phyloP scores from a whole-genome alignment of 23 red algal species.

The Gracilaria domingensis region DNA sequence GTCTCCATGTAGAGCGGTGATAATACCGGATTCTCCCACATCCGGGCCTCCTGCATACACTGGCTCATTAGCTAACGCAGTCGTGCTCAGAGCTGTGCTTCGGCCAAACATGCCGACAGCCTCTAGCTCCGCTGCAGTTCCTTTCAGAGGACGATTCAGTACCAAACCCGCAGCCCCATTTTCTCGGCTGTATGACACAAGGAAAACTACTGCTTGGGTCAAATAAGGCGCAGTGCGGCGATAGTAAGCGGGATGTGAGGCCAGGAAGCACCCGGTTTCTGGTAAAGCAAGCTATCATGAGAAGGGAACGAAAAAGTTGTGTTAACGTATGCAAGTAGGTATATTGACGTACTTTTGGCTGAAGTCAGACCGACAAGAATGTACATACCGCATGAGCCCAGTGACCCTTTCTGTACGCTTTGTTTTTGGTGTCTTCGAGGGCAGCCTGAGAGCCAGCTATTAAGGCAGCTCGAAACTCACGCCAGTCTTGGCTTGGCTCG shows the following conservation, averaged over 20 bases:
- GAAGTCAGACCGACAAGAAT: neutral
- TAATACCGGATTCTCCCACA: constrained; percentile 18
- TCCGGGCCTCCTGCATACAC: constrained; percentile 69
- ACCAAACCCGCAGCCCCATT: constrained; percentile 59
- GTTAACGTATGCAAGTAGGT: neutral
- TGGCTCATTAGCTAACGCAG: constrained; percentile 19
- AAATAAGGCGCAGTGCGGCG: constrained; percentile 58
- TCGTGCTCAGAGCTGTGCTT: constrained; percentile 4
- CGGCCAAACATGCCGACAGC: constrained; percentile 56
- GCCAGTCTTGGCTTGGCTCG: constrained; percentile 45
- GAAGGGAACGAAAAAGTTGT: neutral
- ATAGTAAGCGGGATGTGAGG: constrained; percentile 70
- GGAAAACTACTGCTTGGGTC: constrained; percentile 69
- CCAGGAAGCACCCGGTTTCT: constrained; percentile 65
- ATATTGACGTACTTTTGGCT: neutral
- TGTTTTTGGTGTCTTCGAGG: constrained; percentile 26
- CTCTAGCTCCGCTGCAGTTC: constrained; percentile 45
- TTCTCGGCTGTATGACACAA: constrained; percentile 15
- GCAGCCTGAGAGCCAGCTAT: constrained; percentile 29
- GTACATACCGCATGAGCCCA: constrained; percentile 60
- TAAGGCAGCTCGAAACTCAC: constrained; percentile 68
- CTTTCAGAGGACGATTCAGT: constrained; percentile 58
- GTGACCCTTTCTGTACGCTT: constrained; percentile 50
- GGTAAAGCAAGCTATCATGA: constrained; percentile 39
- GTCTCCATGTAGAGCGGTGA: constrained; percentile 36